Conservation (phyloP, 2,329 filamentous ascomycete species). For the Ambrosiella cleistominuta region DNA sequence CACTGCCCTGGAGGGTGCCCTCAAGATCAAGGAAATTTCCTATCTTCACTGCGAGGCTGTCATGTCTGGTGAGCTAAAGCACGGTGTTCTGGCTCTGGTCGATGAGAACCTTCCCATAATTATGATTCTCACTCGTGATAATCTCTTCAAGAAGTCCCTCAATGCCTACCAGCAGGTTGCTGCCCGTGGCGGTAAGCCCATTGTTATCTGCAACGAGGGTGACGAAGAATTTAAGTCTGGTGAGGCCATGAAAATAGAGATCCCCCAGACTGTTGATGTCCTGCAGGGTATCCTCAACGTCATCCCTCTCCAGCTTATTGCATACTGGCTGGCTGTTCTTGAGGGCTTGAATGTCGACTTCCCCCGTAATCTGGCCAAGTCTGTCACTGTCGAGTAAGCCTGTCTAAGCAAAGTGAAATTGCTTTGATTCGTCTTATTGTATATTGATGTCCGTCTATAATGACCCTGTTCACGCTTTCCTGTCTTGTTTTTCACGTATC, state of each 20-base stretch:
- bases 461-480: conserved; percentile 1
- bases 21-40: conserved; percentile 99
- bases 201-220: conserved; percentile 88
- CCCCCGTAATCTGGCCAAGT: conserved; percentile 96
- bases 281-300: conserved; percentile 96
- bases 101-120: conserved; percentile 98
- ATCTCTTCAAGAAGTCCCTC: conserved; percentile 95
- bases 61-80: conserved; percentile 99
- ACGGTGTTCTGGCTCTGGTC: conserved; percentile 90
- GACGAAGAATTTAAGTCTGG: conserved; percentile 79
- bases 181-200: conserved; percentile 86
- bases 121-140: conserved; percentile 95
- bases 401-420: neutral
- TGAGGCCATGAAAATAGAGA: conserved; percentile 92
- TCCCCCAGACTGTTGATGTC: conserved; percentile 86
- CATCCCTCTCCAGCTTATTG: conserved; percentile 90
- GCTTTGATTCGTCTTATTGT: conserved; percentile 8
- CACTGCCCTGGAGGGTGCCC: conserved; percentile 86
- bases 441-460: neutral
- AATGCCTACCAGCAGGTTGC: conserved; percentile 99
- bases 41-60: conserved; percentile 99
- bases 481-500: conserved; percentile 12
- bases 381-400: conserved; percentile 86
- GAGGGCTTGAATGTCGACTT: conserved; percentile 97
- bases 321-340: conserved; percentile 94